These are phyloP conservation scores for Litchi chinensis DNA, from an alignment of 345 rosid genomes.

Conservation along the genomic window DNA sequence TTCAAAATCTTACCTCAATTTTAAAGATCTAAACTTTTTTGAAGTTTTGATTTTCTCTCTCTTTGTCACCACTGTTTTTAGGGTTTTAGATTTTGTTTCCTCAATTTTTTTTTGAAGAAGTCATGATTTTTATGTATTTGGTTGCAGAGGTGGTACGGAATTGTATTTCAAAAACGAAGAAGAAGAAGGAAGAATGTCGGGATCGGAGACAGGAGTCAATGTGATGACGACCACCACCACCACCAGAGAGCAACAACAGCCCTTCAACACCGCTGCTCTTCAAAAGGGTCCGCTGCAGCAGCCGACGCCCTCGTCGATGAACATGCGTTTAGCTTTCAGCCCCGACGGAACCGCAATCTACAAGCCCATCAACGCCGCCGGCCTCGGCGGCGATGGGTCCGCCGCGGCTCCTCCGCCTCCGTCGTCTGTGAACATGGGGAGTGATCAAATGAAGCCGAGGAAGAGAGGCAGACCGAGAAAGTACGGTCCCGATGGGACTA, in stretches of 20 bases:
- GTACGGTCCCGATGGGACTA: slow-evolving; percentile 63
- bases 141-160: slow-evolving; percentile 21
- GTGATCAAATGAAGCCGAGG: slow-evolving; percentile 42
- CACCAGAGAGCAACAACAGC: slow-evolving; percentile 27
- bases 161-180: slow-evolving; percentile 16
- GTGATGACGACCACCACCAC: slow-evolving; percentile 32
- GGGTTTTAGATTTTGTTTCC: slow-evolving; percentile 2
- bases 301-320: slow-evolving; percentile 33
- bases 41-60: background rate
- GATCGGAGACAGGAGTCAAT: slow-evolving; percentile 58
- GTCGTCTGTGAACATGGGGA: slow-evolving; percentile 39
- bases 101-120: background rate
- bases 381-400: slow-evolving; percentile 13
- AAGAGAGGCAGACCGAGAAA: slow-evolving; percentile 79
- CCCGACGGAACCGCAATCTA: slow-evolving; percentile 50
- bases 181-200: slow-evolving; percentile 38
- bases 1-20: background rate
- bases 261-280: slow-evolving; percentile 28
- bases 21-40: background rate
- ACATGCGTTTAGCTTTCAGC: slow-evolving; percentile 56
- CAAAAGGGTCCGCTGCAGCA: slow-evolving; percentile 35
- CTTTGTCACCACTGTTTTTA: background rate
- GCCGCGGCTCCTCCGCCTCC: slow-evolving; percentile 17
- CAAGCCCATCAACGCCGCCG: slow-evolving; percentile 33
- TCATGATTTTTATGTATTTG: background rate